A percentile compares a stretch with the other conserved stretches of the same genome.
Evolutionary conservation across 2,329 filamentous ascomycete genomes (phyloP).

Genomic region (Penicillium griseofulvum): DNA sequence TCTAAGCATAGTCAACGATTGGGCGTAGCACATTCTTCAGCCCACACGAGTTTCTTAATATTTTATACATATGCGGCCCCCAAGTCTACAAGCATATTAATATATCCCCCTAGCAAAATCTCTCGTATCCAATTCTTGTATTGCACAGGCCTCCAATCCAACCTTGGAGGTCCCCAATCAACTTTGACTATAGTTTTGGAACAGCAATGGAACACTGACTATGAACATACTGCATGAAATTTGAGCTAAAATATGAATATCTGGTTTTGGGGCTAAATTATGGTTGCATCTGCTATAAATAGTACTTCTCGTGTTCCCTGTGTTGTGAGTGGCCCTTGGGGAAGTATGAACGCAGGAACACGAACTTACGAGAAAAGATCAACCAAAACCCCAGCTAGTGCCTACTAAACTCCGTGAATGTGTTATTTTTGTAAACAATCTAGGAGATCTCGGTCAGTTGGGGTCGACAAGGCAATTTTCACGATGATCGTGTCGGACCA

Average conservation of each 20-base stretch:
- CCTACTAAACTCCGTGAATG: neutral
- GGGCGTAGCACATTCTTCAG: too few relatives aligned
- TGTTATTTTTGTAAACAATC: neutral
- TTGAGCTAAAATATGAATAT: neutral
- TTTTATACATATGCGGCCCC: too few relatives aligned
- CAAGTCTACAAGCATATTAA: too few relatives aligned
- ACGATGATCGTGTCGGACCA: neutral
- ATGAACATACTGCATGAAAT: too few relatives aligned
- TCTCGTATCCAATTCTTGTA: too few relatives aligned
- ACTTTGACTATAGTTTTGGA: too few relatives aligned
- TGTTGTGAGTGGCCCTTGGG: neutral
- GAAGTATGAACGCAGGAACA: constrained; percentile 1
- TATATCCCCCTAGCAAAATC: too few relatives aligned
- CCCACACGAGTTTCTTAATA: too few relatives aligned
- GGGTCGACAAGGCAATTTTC: neutral
- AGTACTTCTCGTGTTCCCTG: neutral
- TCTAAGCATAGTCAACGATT: too few relatives aligned
- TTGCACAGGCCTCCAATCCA: too few relatives aligned
- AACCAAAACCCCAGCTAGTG: neutral
- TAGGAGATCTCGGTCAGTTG: neutral
- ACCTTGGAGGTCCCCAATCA: too few relatives aligned
- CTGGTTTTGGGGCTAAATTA: neutral
- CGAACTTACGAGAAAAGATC: constrained; percentile 1
- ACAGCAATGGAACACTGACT: too few relatives aligned
- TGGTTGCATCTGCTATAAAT: neutral